Base-by-base conservation (phyloP, 2,329 filamentous ascomycete genomes). In the Chlorencoelia australis region DNA sequence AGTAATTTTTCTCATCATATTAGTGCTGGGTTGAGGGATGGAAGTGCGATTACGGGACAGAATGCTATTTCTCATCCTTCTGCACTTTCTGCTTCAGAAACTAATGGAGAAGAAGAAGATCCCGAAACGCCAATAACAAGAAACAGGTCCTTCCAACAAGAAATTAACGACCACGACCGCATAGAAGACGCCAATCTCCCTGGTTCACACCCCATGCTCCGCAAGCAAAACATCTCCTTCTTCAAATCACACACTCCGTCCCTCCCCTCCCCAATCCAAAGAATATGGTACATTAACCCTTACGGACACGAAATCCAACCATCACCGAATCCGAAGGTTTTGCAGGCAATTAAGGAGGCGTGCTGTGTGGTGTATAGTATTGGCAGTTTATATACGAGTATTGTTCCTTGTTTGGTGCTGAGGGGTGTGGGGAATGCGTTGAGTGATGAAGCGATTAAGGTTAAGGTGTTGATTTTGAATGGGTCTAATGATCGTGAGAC, bases 261-360 rank as follows among this genome's bases (percentile, higher is more conserved):
- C 37, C 67, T 96, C 1, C 73, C 84, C 0, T 71, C 81, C 0
- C 71, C 84, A 18, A 94, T 96, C 48, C 68, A 79, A 37, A 66
- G 88, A 2, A 70, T 96, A 20, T 96, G 87, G 86, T 96, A 96
- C 64, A 96, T 96, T 63, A 96, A 95, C 54, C 89, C 89, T 0
- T 96, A 95, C 58, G 89, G 89, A n/a, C 86, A 95, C 56, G 88
- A 95, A 59, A 95, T 96, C 48, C 75, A 79, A 13, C 83, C 88
- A 0, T 72, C 79, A 0, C 82, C 86, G 2, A 96, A 94, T 52
- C 79, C 86, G 0, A 78, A 84, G 30, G 85, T 88, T 0, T 5
- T 37, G 78, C 85, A 33, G 85, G 75, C 85, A 0, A 58, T 96
- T 1, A 63, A 65, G 11, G 62, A 64, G 2, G 71, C 82, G 0